Percentiles rank a stretch among this genome's conserved stretches.
phyloP scores from a whole-genome alignment of 768 basidiomycete genomes.

The Kwoniella heveanensis region DNA sequence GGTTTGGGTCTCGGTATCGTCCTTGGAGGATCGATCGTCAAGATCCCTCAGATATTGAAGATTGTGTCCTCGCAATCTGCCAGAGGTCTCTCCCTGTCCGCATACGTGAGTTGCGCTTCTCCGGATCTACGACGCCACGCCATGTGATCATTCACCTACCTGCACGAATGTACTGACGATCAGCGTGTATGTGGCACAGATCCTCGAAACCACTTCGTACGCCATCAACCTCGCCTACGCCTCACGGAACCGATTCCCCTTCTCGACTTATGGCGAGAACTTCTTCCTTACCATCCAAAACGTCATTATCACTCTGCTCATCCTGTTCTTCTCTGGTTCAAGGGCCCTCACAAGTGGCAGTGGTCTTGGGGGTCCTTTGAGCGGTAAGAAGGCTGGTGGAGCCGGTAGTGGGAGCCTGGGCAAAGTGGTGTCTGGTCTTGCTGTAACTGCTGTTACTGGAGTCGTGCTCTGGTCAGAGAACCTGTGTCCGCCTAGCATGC shows the following conservation, averaged over 20 bases:
- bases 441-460: conserved; percentile 30
- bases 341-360: conserved; percentile 5
- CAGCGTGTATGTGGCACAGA: conserved; percentile 24
- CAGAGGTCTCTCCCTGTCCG: conserved; percentile 79
- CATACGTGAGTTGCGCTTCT: conserved; percentile 69
- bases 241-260: conserved; percentile 80
- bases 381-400: conserved; percentile 7
- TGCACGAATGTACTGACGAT: too few relatives aligned
- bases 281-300: conserved; percentile 89
- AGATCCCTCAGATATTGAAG: conserved; percentile 79
- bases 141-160: too few relatives aligned
- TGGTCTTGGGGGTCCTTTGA: conserved; percentile 10
- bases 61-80: conserved; percentile 63
- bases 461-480: conserved; percentile 42
- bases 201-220: conserved; percentile 85
- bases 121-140: too few relatives aligned
- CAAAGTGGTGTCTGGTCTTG: conserved; percentile 39
- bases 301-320: conserved; percentile 81
- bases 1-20: conserved; percentile 91
- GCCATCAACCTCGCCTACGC: conserved; percentile 88
- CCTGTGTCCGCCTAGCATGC: conserved; percentile 40
- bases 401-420: conserved; percentile 25
- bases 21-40: conserved; percentile 86
- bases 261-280: conserved; percentile 98
- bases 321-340: conserved; percentile 64